Percentiles rank a stretch among this genome's conserved stretches.
These are phyloP conservation scores for Brettanomyces anomalus DNA, from an alignment of 805 yeast species.

Conservation along the genomic window DNA sequence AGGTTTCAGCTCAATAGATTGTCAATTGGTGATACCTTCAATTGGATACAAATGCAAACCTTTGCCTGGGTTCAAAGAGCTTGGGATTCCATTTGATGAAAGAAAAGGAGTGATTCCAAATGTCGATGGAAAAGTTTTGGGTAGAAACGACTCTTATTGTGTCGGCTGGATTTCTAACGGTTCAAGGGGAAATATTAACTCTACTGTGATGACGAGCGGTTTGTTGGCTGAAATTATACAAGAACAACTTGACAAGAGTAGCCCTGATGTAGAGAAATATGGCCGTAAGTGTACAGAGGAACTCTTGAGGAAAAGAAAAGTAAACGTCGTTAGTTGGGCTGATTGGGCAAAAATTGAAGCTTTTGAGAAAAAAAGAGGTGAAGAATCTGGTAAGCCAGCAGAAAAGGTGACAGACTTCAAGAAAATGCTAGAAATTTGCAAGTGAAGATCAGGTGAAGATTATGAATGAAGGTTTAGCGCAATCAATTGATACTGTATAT, in stretches of 20 bases:
- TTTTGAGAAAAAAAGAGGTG: constrained; percentile 44
- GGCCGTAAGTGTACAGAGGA: constrained; percentile 25
- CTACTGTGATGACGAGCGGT: constrained; percentile 80
- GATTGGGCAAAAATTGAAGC: constrained; percentile 56
- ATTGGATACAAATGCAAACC: constrained; percentile 76
- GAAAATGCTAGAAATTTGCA: constrained; percentile 36
- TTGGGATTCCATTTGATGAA: constrained; percentile 40
- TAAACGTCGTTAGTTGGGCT: constrained; percentile 43
- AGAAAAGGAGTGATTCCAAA: constrained; percentile 37
- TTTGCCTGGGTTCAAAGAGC: constrained; percentile 45
- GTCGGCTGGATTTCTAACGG: constrained; percentile 91
- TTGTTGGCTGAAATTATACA: constrained; percentile 60
- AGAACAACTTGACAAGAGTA: constrained; percentile 31
- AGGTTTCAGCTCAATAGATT: constrained; percentile 22
- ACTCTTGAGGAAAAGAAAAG: constrained; percentile 12
- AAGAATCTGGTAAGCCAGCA: constrained; percentile 40
- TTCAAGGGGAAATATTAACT: constrained; percentile 82
- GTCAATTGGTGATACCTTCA: constrained; percentile 68
- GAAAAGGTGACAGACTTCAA: constrained; percentile 42
- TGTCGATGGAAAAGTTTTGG: constrained; percentile 33
- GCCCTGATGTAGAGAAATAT: constrained; percentile 13
- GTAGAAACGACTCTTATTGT: constrained; percentile 49
- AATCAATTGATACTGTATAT: too few species aligned
- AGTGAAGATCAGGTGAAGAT: too few species aligned
- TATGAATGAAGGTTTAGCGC: too few species aligned